Evolutionary conservation across 2,329 filamentous ascomycete species (phyloP).

Genomic region (Cladobotryum mycophilum): DNA sequence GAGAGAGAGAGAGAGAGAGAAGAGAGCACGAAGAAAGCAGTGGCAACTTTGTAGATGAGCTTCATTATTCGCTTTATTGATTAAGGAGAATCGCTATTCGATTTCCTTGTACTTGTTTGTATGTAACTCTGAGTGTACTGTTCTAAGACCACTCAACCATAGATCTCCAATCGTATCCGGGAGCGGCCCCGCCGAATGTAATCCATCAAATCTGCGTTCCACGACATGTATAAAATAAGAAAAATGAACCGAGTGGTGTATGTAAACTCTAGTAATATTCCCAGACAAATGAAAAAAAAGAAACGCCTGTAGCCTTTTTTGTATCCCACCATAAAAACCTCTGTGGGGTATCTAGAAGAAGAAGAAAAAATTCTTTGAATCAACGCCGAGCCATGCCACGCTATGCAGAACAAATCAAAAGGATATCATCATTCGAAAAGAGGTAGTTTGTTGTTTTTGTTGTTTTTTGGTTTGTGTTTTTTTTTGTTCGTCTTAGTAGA

Average conservation of each 20-base stretch:
- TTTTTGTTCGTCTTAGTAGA: slow-evolving; percentile 38
- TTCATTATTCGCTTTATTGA: background rate
- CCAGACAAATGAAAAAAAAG: background rate
- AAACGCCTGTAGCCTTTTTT: slow-evolving; percentile 9
- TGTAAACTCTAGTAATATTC: background rate
- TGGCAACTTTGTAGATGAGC: background rate
- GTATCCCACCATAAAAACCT: background rate
- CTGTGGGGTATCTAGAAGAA: slow-evolving; percentile 8
- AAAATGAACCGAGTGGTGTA: background rate
- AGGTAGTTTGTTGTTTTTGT: slow-evolving; percentile 6
- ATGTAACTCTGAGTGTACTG: background rate
- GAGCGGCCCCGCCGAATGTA: background rate
- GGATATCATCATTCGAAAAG: slow-evolving; percentile 10
- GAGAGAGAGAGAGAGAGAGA: too few relatives aligned
- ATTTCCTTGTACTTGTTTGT: background rate
- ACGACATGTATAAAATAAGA: slow-evolving; percentile 9
- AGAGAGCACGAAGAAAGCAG: background rate
- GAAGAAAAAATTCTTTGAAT: background rate
- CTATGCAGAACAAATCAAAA: slow-evolving; percentile 5
- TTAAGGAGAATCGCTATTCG: background rate
- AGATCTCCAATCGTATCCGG: background rate
- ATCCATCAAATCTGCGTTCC: slow-evolving; percentile 1
- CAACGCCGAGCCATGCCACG: slow-evolving; percentile 7
- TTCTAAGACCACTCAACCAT: background rate
- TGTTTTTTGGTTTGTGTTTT: background rate